Base-by-base conservation (phyloP, 2,329 filamentous ascomycete species). In the Ascochyta rabiei region DNA sequence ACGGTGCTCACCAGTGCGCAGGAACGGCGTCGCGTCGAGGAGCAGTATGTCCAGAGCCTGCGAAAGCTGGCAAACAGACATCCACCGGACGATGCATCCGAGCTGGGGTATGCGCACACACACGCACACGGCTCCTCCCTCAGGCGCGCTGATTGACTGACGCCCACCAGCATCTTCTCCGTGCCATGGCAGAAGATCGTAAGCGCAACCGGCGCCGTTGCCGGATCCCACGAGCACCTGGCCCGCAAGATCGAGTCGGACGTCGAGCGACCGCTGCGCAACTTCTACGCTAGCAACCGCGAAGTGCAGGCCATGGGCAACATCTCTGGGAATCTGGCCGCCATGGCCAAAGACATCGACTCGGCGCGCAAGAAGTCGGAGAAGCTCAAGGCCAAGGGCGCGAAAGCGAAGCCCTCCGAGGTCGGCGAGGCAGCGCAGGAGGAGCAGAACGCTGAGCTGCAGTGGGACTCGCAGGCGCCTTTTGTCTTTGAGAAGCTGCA, bases 401-500 rank as follows among this genome's bases (percentile, higher is more conserved):
- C 84, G 48, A 91, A 88, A 76, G 86, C 89, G 37, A 92, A 86
- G 66, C 83, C 88, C 2, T 85, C 86, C 54, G 96, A 95, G 75
- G 84, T 95, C 34, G 89, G 92, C 38, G 83, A 83, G 59, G 92
- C 91, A 12, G 82, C 85, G 10, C 80, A 85, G 16, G 88, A 87
- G 61, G 84, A 96, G 38, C 90, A 96, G 60, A 86, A 86, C 56
- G 89, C 91, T n/a, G 85, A 82, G 39, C 84, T 88, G 62, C 89
- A 96, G 72, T 99, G 95, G 95, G 88, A 96, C 51, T 92, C 91
- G 0, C 92, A 96, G 74, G 91, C 95, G 13, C 95, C 95, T 1
- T 98, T 91, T 75, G 89, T 97, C 57, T 97, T 96, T 70, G 95
- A 99, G 76, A 89, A 88, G 57, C 84, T 99, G 23, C 95, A 99